Evolutionary conservation across 23 red algal species (phyloP), one percentile per base, ranked within the genome.

Genomic region (Chondrus crispus): DNA sequence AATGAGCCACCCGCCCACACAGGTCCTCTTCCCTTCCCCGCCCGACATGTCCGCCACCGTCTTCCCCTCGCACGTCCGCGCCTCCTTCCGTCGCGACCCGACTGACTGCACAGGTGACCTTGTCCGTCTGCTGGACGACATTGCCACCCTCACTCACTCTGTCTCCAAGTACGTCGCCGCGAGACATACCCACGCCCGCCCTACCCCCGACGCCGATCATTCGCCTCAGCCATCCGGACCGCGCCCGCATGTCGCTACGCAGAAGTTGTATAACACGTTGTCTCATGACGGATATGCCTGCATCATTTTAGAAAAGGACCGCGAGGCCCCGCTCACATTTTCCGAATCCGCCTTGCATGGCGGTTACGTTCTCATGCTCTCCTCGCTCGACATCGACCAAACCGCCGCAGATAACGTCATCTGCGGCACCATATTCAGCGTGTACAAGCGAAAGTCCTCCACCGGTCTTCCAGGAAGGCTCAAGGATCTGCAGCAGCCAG

Each of bases 201-300:
- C 7, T 9, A 9, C 9, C 54, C 14, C 38, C 75, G 39, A 95
- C 39, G 19, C 52, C 71, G 8, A 48, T 33, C n/a, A n/a, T n/a
- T n/a, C n/a, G n/a, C n/a, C n/a, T n/a, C n/a, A n/a, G n/a, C n/a
- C n/a, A n/a, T n/a, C n/a, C n/a, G n/a, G n/a, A n/a, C n/a, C n/a
- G n/a, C n/a, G n/a, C n/a, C n/a, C n/a, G n/a, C n/a, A n/a, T n/a
- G 45, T 95, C 18, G 96, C 88, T 3, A 95, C 91, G 28, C 85
- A 91, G 19, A 76, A 83, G 22, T 60, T 98, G 41, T 95, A 94
- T 46, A 53, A 54, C 8, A 74, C 91, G 4, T 69, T 98, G 26
- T 98, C 74, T 58, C 96, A 98, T 78, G 96, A 98, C 53, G 96
- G 96, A 2, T 98, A 98, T 38, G 96, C 96, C 45, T 98, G 96